Base-by-base conservation (phyloP, 805 yeast species). In the Tetrapisispora iriomotensis region DNA sequence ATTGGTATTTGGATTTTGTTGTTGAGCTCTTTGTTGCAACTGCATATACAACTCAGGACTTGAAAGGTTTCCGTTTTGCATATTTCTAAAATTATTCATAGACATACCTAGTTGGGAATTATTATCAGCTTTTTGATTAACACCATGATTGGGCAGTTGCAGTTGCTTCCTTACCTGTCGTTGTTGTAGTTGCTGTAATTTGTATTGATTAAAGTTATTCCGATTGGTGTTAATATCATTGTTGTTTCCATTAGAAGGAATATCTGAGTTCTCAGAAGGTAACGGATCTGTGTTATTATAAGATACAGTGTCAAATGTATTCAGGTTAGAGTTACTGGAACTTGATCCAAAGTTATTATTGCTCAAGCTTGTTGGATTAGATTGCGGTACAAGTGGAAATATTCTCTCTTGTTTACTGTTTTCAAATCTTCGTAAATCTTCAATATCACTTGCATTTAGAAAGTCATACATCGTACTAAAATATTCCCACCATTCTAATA, bases 401-500 rank as follows among this genome's bases (percentile, higher is more conserved):
- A 34, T 37, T 8, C 36, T 10, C 13, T 37, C 41, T n/a, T 34
- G 20, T 30, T 33, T 23, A 18, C 29, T 27, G 15, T 25, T 19
- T 4, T 41, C 38, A 24, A 14, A 14, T 24, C 34, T 36, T 29
- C 21, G 18, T 21, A 65, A 29, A 28, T 53, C 45, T 39, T 50
- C 51, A 14, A 48, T 35, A 8, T 63, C 60, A 1, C 61, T 53
- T 4, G 53, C 53, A 38, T 66, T 64, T 5, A 73, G 65, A 37
- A 64, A 67, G 8, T 68, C 61, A 45, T 72, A 74, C n/a, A 70
- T 41, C 13, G 71, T 61, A 71, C 75, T 69, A 12, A 75, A 49
- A 21, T 39, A 38, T 37, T 67, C 65, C 77, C 78, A 75, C 80
- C 80, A 75, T 45, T 75, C 78, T 35, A 70, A 52, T 12, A 75